Evolutionary conservation across 2,329 filamentous ascomycete species (phyloP).

Genomic region (Ambrosiella beaveri): DNA sequence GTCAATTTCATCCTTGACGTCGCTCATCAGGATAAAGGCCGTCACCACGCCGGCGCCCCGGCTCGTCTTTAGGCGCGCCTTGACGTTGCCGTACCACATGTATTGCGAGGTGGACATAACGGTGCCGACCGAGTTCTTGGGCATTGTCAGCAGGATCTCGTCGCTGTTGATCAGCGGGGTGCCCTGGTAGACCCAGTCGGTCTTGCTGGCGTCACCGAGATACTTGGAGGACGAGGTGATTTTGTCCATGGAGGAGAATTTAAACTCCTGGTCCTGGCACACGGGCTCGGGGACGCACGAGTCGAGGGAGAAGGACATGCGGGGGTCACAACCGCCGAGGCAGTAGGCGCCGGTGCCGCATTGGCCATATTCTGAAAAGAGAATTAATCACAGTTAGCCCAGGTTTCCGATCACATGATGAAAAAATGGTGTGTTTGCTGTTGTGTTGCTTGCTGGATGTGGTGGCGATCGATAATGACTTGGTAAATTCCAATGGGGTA

Average conservation of each 20-base stretch:
- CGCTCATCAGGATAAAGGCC: constrained; percentile 86
- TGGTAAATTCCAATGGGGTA: no score
- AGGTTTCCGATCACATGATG: neutral
- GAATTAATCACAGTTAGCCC: neutral
- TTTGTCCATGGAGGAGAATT: constrained; percentile 53
- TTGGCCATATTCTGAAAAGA: constrained; percentile 62
- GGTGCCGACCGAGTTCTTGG: constrained; percentile 67
- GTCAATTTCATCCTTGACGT: constrained; percentile 97
- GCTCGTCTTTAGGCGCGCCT: constrained; percentile 67
- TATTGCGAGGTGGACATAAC: constrained; percentile 70
- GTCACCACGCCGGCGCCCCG: constrained; percentile 83
- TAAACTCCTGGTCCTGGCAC: constrained; percentile 59
- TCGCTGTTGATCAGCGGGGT: constrained; percentile 50
- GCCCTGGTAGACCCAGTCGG: constrained; percentile 83
- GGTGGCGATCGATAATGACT: no score
- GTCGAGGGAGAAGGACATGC: constrained; percentile 64
- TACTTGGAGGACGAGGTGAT: constrained; percentile 62
- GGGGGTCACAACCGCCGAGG: constrained; percentile 83
- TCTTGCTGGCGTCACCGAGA: constrained; percentile 60
- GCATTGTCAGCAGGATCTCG: constrained; percentile 75
- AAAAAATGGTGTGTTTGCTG: no score
- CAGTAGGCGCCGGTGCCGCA: constrained; percentile 93
- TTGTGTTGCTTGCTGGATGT: no score
- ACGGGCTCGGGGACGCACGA: constrained; percentile 73
- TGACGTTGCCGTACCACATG: constrained; percentile 94